Conservation (phyloP, 2,329 filamentous ascomycete genomes). For the Colletotrichum liaoningense region DNA sequence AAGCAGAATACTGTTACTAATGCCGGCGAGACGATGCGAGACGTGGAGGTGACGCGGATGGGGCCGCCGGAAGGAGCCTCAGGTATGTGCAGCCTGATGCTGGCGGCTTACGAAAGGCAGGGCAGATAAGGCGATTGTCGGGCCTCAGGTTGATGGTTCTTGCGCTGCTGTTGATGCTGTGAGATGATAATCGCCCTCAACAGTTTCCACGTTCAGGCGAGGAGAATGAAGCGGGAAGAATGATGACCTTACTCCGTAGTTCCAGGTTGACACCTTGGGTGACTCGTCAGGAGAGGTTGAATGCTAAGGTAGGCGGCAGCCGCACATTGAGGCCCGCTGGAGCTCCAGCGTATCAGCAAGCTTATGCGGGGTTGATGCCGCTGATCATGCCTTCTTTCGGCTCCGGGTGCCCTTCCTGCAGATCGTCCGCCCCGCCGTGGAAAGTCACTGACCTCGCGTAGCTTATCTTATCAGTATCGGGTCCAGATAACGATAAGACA, state of each 20-base stretch:
- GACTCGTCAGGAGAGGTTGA: neutral
- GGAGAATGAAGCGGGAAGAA: neutral
- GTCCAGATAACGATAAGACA: slow-evolving; percentile 18
- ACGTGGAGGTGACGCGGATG: neutral
- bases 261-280: neutral
- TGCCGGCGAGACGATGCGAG: neutral
- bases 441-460: neutral
- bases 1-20: neutral
- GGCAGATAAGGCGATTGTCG: neutral
- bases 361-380: slow-evolving; percentile 4
- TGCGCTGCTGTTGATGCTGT: neutral
- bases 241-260: neutral
- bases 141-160: neutral
- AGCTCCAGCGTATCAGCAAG: slow-evolving; percentile 26
- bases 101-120: neutral
- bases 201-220: neutral
- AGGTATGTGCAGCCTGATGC: neutral
- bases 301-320: neutral
- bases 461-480: too few relatives aligned
- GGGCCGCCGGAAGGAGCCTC: neutral
- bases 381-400: neutral
- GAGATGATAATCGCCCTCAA: neutral
- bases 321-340: neutral
- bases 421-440: neutral
- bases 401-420: neutral